Percentiles rank a stretch among this genome's conserved stretches.
Conservation (phyloP, 495 filamentous ascomycete species). For the Podospora didyma region DNA sequence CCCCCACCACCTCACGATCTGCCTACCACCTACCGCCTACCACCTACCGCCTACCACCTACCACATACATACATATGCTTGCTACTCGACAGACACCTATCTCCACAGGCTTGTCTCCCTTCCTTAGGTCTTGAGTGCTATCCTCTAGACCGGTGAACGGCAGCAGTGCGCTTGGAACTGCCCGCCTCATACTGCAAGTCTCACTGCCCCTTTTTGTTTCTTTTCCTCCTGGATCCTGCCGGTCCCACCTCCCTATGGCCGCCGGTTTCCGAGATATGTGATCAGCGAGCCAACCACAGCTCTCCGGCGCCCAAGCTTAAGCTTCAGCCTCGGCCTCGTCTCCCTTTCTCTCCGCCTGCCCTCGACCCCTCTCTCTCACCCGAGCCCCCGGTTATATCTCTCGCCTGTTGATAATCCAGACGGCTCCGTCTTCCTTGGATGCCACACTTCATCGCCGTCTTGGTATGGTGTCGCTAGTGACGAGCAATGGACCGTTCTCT, state of each 20-base stretch:
- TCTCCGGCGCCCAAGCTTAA: conserved; percentile 9
- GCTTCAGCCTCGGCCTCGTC: conserved; percentile 5
- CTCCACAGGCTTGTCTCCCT: too few species aligned
- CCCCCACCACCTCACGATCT: not conserved
- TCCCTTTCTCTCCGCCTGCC: conserved; percentile 5
- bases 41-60: not conserved
- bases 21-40: too few species aligned
- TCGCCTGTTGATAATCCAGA: not conserved
- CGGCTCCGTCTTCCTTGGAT: not conserved
- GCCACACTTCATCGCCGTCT: conserved; percentile 4
- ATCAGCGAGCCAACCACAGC: conserved; percentile 19
- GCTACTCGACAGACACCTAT: too few species aligned
- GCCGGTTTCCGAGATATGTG: conserved; percentile 13
- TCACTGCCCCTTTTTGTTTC: not conserved
- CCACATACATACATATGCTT: too few species aligned
- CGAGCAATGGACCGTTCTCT: conserved; percentile 41
- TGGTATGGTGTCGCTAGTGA: conserved; percentile 40
- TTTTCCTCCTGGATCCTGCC: too few species aligned
- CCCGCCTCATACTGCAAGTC: not conserved
- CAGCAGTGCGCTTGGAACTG: not conserved
- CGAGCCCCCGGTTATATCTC: too few species aligned
- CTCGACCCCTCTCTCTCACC: not conserved
- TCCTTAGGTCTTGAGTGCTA: not conserved
- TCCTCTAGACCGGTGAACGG: not conserved
- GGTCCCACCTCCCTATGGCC: conserved; percentile 5